phyloP scores from a whole-genome alignment of 1,139 yeast species.

The Pneumocystis carinii region DNA sequence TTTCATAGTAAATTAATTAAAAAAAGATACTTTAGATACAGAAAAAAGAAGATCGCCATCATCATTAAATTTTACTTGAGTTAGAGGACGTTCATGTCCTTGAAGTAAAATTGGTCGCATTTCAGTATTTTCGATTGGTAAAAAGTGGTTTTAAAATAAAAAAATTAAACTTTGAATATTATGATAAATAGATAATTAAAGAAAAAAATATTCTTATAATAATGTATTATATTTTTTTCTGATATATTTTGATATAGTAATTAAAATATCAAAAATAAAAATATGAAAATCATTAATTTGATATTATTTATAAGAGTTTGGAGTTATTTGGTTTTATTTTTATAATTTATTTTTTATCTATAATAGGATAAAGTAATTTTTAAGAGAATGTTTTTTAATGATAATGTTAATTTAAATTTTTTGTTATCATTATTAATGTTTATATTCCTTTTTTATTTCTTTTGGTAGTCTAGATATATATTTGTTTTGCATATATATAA shows the following conservation, averaged over 20 bases:
- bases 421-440: no score
- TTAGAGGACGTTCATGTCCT: conserved; percentile 20
- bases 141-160: background rate
- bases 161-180: background rate
- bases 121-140: background rate
- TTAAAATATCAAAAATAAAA: background rate
- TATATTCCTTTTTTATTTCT: no score
- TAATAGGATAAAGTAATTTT: no score
- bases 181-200: background rate
- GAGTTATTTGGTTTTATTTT: no score
- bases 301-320: no score
- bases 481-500: no score
- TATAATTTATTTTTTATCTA: no score
- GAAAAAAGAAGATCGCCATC: conserved; percentile 92
- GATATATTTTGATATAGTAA: background rate
- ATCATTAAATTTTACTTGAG: conserved; percentile 23
- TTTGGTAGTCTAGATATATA: no score
- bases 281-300: background rate
- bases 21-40: conserved; percentile 65
- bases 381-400: no score
- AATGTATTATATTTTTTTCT: background rate
- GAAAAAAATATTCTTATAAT: background rate
- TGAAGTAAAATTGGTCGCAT: conserved; percentile 13
- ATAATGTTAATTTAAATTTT: no score
- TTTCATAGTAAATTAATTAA: conserved; percentile 20